Base-by-base conservation (phyloP, 495 filamentous ascomycete species). In the Immersiella caudata region DNA sequence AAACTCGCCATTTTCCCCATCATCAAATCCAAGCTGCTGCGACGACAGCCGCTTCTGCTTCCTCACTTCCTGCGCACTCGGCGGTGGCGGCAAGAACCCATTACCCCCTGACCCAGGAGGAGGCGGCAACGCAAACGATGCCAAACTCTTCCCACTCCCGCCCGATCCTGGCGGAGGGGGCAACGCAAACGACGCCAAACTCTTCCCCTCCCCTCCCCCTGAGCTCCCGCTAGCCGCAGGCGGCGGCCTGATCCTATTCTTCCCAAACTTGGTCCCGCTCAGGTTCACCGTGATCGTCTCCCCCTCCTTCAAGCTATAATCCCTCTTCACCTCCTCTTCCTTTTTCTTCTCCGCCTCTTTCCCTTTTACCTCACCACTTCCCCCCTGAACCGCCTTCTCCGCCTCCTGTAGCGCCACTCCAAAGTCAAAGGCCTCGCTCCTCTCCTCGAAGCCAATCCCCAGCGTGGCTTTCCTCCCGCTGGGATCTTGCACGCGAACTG, bases 391-490 rank as follows among this genome's bases (percentile, higher is more conserved):
- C 64, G 82, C 83, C 74, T 85, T 86, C 62, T 88, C 79, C 16
- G 87, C 86, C 73, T 93, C 91, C 75, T 91, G 90, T 71, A 95
- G 77, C n/a, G 86, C 82, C n/a, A 94, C 87, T 24, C 86, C 86
- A 67, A 93, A 93, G 70, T 95, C 92, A 63, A 94, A 91, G 8
- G 92, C 91, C 67, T 93, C 91, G 74, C 85, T 87, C 51, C 92
- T 79, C 78, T 94, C 91, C 80, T 94, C 92, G 72, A 94, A 95
- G 14, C 92, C 92, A 58, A 95, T 84, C n/a, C 92, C 92, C 26
- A 94, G 78, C 36, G 87, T 83, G 24, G 92, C 92, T 71, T 93
- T 93, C 67, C 85, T 79, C 1, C 86, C 85, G 1, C 83, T 83
- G 86, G 89, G 88, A 55, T 90, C 89, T 46, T 88, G 85, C 9